Evolutionary conservation across 805 yeast species (phyloP), one percentile per base, ranked within the genome.

Genomic region (Metschnikowia similis): DNA sequence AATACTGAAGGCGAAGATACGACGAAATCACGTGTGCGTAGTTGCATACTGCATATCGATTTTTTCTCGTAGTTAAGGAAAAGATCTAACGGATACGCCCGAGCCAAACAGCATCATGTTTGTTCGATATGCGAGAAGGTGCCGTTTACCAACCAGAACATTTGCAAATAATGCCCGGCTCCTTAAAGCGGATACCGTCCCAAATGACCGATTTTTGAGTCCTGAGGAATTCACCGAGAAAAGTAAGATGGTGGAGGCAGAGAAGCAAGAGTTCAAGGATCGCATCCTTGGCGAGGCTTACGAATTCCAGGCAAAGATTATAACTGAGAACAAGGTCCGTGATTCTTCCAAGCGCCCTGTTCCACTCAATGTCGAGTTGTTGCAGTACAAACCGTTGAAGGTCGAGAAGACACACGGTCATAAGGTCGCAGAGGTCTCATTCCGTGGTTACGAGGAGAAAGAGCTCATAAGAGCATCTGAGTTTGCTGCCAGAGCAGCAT

Each of bases 401-500:
- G 81, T 84, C 51, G 79, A 82, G 37, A 71, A 78, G 30, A 82
- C 81, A 30, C 80, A 87, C 58, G 91, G 94, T 4, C 82, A 88
- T 64, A 72, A 82, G 51, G 90, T 85, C 17, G 95, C 95, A n/a
- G 86, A 82, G 54, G 63, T 92, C 39, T 82, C 81, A 41, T 76
- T 92, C 58, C 80, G 86, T 56, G 85, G 92, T 8, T 86, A 80
- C 65, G 87, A 85, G 51, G 77, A 80, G 48, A 81, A 81, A 51
- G 85, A 84, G 59, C 66, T 92, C 53, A 87, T 85, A 42, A 80
- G 91, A 56, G 85, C 84, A 55, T 76, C 87, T 29, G 96, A 92
- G 67, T 94, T 94, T 67, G 88, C 94, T 3, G 74, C 87, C 49
- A 82, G 99, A 69, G 89, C 90, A 0, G 98, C 96, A 0, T 94